A percentile compares a stretch with the other conserved stretches of the same genome.
Conservation (phyloP, 2,329 filamentous ascomycete species). For the Microsporum canis region DNA sequence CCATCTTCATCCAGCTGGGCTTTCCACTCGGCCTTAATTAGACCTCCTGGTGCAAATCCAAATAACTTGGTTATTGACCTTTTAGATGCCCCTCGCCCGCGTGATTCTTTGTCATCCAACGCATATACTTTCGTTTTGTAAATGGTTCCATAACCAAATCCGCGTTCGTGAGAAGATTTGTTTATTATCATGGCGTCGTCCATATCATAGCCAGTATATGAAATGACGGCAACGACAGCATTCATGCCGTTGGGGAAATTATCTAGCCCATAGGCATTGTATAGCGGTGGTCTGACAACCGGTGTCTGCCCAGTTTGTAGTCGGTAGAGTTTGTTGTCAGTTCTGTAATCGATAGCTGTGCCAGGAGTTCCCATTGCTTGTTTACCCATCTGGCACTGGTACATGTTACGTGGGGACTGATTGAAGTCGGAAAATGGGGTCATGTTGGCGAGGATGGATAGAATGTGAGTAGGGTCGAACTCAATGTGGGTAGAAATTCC, state of each 20-base stretch:
- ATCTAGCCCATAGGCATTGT: conserved; percentile 93
- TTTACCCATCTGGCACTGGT: conserved; percentile 98
- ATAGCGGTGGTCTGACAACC: conserved; percentile 78
- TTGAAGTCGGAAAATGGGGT: conserved; percentile 98
- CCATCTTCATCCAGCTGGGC: conserved; percentile 76
- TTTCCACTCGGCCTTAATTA: conserved; percentile 59
- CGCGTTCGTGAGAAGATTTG: conserved; percentile 90
- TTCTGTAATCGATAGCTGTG: conserved; percentile 70
- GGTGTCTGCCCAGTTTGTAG: conserved; percentile 94
- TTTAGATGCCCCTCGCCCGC: conserved; percentile 51
- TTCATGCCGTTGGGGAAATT: conserved; percentile 98
- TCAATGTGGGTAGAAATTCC: conserved; percentile 89
- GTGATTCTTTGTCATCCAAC: conserved; percentile 63
- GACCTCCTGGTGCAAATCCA: conserved; percentile 71
- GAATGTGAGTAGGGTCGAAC: conserved; percentile 86
- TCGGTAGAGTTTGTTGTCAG: conserved; percentile 94
- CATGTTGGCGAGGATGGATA: conserved; percentile 96
- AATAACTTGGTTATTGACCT: conserved; percentile 72
- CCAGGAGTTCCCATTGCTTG: conserved; percentile 97
- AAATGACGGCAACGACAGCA: conserved; percentile 91
- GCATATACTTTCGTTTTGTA: conserved; percentile 95
- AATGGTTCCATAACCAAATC: conserved; percentile 89
- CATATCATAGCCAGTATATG: conserved; percentile 99
- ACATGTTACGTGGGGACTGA: conserved; percentile 98
- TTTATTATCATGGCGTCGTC: conserved; percentile 99